Evolutionary conservation across 1,284 basidiomycete genomes (phyloP), one percentile per base, ranked within the genome.

Genomic region (Ceratobasidium sp.): DNA sequence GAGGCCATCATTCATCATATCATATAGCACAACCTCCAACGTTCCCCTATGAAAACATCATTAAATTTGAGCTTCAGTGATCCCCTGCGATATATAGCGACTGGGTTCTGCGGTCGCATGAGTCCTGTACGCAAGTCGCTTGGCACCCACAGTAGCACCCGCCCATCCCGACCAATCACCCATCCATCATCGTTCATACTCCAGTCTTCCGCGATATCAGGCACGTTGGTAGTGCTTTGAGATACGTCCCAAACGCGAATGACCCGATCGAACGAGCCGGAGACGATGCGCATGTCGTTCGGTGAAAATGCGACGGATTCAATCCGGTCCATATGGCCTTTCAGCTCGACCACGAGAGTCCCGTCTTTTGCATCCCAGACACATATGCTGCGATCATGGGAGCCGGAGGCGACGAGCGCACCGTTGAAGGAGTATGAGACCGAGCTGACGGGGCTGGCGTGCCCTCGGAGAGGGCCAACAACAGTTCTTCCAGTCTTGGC

Each of bases 251-350:
- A 58, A 12, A 58, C 18, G 26, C 55, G 55, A n/a, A 58, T 58
- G 55, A n/a, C n/a, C 23, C 15, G 23, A 58, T 58, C 55, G n/a
- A 23, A 58, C 18, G 55, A 58, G n/a, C 55, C 55, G n/a, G 55
- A 26, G 55, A 56, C 53, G 9, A 56, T 56, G 7, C n/a, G 66
- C 12, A 40, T 51, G n/a, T 23, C 28, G 49, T 69, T n/a, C 15
- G 68, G 68, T 33, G 68, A 70, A 51, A 55, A 70, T 12, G 33
- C 23, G 20, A 56, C 33, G 18, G 68, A 70, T 6, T 42, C 20
- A 33, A 56, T 26, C 15, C 18, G 9, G 39, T 53, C 55, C 20
- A 64, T 79, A 53, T 79, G 78, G 15, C 79, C 77, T 20, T 72
- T 51, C 49, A 51, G 49, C 49, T 20, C 49, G n/a, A n/a, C 76